Percentiles rank a stretch among this genome's conserved stretches.
These are phyloP conservation scores for Niveomyces coronatus DNA, from an alignment of 2,329 filamentous ascomycete species.

Conservation along the genomic window DNA sequence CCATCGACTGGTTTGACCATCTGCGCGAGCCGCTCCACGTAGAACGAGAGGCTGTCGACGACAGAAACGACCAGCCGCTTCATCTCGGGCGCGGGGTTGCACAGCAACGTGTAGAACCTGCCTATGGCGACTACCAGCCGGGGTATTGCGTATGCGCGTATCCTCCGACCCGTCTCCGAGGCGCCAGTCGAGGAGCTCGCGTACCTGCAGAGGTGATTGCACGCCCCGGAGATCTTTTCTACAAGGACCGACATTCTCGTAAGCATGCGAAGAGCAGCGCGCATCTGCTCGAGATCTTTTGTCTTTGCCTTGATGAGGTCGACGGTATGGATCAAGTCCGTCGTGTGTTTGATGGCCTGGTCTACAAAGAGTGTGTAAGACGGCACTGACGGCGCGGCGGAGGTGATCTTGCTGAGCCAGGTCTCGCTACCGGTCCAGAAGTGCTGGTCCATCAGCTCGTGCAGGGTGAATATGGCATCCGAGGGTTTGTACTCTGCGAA, in stretches of 20 bases:
- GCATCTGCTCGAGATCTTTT: background rate
- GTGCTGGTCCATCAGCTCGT: background rate
- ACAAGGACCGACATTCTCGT: background rate
- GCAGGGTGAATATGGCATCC: background rate
- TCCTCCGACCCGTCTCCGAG: background rate
- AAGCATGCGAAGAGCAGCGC: background rate
- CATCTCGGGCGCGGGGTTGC: background rate
- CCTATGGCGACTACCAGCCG: background rate
- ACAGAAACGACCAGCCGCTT: background rate
- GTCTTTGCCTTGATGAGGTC: background rate
- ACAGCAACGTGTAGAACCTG: background rate
- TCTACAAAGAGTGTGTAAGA: background rate
- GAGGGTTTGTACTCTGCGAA: background rate
- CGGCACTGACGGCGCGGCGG: background rate
- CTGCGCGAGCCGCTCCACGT: background rate
- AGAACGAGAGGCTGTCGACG: background rate
- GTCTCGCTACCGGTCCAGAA: slow-evolving; percentile 1
- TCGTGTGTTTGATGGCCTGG: background rate
- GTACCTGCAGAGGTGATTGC: background rate
- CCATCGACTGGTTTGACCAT: background rate
- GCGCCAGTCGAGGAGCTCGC: too few relatives aligned
- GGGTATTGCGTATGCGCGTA: background rate
- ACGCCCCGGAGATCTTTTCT: background rate
- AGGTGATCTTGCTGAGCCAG: background rate
- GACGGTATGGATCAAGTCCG: background rate